Conservation (phyloP, 1,284 basidiomycete genomes). For the Leccinum subrobustum region DNA sequence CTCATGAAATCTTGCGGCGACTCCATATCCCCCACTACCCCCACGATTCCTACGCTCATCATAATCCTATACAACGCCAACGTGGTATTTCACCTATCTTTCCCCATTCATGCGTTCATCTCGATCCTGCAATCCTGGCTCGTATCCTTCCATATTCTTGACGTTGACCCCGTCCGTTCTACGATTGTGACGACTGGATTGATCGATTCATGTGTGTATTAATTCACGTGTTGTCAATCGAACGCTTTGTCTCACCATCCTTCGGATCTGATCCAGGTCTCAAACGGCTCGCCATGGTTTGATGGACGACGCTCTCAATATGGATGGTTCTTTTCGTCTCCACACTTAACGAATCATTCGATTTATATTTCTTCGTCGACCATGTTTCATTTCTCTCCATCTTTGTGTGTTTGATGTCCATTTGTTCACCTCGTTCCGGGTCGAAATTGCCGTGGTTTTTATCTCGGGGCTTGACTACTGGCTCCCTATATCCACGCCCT, state of each 20-base stretch:
- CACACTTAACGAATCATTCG: neutral
- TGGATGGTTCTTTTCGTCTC: conserved; percentile 1
- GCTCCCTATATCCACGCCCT: neutral
- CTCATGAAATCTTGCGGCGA: conserved; percentile 1
- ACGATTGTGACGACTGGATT: neutral
- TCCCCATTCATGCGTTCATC: conserved; percentile 17
- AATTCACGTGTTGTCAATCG: conserved; percentile 1
- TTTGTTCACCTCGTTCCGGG: neutral
- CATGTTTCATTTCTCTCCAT: neutral
- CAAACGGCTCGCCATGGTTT: neutral
- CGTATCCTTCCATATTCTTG: neutral
- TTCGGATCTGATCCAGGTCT: conserved; percentile 9
- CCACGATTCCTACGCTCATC: conserved; percentile 23
- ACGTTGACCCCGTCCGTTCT: neutral
- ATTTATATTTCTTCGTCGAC: neutral
- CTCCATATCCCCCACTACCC: conserved; percentile 11
- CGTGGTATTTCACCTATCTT: conserved; percentile 8
- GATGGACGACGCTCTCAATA: conserved; percentile 6
- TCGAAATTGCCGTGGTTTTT: neutral
- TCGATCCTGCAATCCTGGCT: neutral
- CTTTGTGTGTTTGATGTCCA: neutral
- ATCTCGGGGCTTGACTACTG: neutral
- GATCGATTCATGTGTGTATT: neutral
- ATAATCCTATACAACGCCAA: conserved; percentile 10
- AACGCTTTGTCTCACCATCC: neutral